Percentiles rank a stretch among this genome's conserved stretches.
phyloP scores from a whole-genome alignment of 768 basidiomycete genomes.

The Tulasnella sp. region DNA sequence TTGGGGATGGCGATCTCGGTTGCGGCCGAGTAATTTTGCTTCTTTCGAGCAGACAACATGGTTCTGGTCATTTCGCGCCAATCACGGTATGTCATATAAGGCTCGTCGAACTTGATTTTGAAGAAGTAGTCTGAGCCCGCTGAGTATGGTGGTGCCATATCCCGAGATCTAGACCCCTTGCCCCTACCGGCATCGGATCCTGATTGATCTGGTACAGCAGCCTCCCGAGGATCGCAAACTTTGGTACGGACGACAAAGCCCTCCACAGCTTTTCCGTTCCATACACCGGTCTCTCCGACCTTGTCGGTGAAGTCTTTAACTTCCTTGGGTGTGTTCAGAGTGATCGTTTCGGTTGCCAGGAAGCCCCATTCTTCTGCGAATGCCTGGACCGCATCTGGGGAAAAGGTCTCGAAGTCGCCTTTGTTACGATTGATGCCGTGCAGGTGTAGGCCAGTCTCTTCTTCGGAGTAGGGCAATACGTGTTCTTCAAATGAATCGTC shows the following conservation, averaged over 20 bases:
- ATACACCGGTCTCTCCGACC: conserved; percentile 63
- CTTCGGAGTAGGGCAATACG: conserved; percentile 75
- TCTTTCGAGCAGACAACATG: conserved; percentile 46
- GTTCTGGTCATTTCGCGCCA: conserved; percentile 91
- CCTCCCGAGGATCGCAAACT: conserved; percentile 39
- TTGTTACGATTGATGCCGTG: conserved; percentile 82
- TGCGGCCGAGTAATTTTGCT: conserved; percentile 10
- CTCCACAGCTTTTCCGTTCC: conserved; percentile 82
- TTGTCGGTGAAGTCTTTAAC: conserved; percentile 70
- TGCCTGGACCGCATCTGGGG: conserved; percentile 60
- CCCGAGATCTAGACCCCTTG: background rate
- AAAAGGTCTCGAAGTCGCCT: conserved; percentile 65
- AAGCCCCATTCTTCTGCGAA: conserved; percentile 93
- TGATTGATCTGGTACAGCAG: background rate
- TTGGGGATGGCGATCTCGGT: conserved; percentile 47
- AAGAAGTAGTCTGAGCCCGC: conserved; percentile 91
- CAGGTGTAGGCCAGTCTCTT: conserved; percentile 84
- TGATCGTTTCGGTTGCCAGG: conserved; percentile 64
- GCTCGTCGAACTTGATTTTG: conserved; percentile 98
- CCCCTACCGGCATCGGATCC: background rate
- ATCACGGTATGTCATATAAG: conserved; percentile 97
- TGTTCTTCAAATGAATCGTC: conserved; percentile 98
- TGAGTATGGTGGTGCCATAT: conserved; percentile 53
- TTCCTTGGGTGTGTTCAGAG: conserved; percentile 57
- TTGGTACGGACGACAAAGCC: conserved; percentile 90